Evolutionary conservation across 2,329 filamentous ascomycete species (phyloP).

Genomic region (Neopestalotiopsis sp.): DNA sequence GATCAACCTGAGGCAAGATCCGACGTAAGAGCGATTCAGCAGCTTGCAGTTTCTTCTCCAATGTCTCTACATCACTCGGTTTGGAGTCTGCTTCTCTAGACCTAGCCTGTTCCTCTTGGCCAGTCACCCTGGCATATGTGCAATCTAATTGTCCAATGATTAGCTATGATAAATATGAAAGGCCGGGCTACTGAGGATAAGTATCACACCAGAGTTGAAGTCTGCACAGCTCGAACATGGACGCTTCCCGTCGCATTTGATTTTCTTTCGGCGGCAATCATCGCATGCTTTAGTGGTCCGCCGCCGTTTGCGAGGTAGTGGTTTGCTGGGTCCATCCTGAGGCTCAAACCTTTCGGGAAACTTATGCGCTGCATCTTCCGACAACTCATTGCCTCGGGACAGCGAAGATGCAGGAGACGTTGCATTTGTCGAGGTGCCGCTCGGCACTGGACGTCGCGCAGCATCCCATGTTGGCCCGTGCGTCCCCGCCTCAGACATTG

Average conservation of each 20-base stretch:
- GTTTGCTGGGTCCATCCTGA: not conserved
- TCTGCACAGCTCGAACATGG: slow-evolving; percentile 22
- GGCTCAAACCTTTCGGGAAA: not conserved
- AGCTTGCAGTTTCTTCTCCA: slow-evolving; percentile 14
- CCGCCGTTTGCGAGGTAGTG: slow-evolving; percentile 14
- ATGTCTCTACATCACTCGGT: not conserved
- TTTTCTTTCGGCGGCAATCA: slow-evolving; percentile 20
- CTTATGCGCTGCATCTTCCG: not conserved
- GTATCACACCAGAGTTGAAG: slow-evolving; percentile 18
- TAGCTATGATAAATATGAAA: not conserved
- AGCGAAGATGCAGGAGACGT: not conserved
- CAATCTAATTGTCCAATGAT: not conserved
- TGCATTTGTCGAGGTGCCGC: not conserved
- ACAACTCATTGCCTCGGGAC: not conserved
- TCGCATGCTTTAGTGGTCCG: slow-evolving; percentile 17
- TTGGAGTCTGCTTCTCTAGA: not conserved
- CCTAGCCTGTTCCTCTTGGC: not conserved
- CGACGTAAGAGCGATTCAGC: slow-evolving; percentile 18
- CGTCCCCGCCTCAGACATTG: not conserved
- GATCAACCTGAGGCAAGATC: slow-evolving; percentile 11
- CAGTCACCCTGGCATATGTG: not conserved
- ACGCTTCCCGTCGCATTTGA: slow-evolving; percentile 21
- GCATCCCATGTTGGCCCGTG: not conserved
- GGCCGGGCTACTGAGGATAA: not conserved
- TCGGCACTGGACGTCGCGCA: not conserved